These are phyloP conservation scores for Hordeum marinum DNA, from an alignment of 176 grass and related monocot species.

Conservation along the genomic window DNA sequence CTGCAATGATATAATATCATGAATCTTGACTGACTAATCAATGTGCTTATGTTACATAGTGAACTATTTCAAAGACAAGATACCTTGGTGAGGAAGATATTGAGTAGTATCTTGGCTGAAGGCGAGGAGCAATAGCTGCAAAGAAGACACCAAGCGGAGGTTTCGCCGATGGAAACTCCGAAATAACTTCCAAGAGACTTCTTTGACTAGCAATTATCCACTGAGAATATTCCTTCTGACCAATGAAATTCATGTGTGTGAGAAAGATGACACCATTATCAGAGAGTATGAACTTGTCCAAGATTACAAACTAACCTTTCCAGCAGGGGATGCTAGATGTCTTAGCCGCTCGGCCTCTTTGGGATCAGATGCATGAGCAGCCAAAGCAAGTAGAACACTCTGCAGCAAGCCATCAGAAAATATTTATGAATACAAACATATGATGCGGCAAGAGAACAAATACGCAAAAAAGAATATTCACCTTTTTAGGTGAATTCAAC, in stretches of 20 bases:
- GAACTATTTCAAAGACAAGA: not conserved
- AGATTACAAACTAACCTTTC: slow-evolving; percentile 63
- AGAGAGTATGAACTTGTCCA: slow-evolving; percentile 6
- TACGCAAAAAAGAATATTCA: slow-evolving; percentile 9
- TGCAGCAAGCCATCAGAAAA: slow-evolving; percentile 21
- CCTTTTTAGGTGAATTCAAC: slow-evolving; percentile 87
- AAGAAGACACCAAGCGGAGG: slow-evolving; percentile 86
- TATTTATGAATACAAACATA: not conserved
- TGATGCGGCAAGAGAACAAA: not conserved
- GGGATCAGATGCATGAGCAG: slow-evolving; percentile 74
- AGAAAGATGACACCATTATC: not conserved
- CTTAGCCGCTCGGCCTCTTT: slow-evolving; percentile 70
- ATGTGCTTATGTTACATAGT: not conserved
- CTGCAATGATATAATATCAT: slow-evolving; percentile 46
- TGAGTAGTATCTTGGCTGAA: slow-evolving; percentile 94
- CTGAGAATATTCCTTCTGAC: slow-evolving; percentile 87
- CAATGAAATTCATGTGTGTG: slow-evolving; percentile 19
- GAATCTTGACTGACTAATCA: not conserved
- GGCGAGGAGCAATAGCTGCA: slow-evolving; percentile 66
- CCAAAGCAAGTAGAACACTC: slow-evolving; percentile 80
- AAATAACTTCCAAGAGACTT: slow-evolving; percentile 89
- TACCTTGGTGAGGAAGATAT: slow-evolving; percentile 97
- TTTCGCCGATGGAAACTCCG: slow-evolving; percentile 69
- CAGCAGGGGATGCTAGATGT: slow-evolving; percentile 82
- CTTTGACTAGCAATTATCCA: slow-evolving; percentile 84